Percentiles rank a stretch among this genome's conserved stretches.
Conservation (phyloP, 1,284 basidiomycete species). For the Pterula multifida region DNA sequence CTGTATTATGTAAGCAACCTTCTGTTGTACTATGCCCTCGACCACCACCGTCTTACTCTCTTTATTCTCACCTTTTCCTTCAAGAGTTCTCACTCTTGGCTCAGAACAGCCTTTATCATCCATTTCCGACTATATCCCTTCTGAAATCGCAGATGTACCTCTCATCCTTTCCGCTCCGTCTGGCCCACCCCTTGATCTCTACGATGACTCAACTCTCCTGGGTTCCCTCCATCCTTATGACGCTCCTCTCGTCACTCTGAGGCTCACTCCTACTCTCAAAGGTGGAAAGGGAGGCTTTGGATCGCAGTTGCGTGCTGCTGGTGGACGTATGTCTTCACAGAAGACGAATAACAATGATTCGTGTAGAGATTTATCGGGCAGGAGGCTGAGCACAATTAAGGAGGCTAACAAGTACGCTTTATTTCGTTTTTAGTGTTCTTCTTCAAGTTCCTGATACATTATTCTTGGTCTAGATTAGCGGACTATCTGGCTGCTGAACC, state of each 20-base stretch:
- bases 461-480: conserved; percentile 49
- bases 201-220: background rate
- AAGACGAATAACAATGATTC: conserved; percentile 94
- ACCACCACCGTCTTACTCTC: background rate
- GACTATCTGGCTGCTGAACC: conserved; percentile 84
- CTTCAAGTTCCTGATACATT: conserved; percentile 7
- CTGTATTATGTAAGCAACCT: background rate
- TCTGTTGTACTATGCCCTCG: background rate
- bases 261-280: conserved; percentile 56
- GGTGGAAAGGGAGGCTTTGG: conserved; percentile 99
- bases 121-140: background rate
- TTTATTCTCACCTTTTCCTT: background rate
- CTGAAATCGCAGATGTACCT: background rate
- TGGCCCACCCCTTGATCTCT: background rate
- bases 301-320: conserved; percentile 89
- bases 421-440: background rate
- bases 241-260: conserved; percentile 39
- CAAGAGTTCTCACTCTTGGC: background rate
- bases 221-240: conserved; percentile 12
- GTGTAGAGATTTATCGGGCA: conserved; percentile 86
- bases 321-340: conserved; percentile 93
- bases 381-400: conserved; percentile 87
- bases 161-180: background rate
- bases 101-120: background rate
- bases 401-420: conserved; percentile 78